These are phyloP conservation scores for Perkinsus marinus DNA, from an alignment of 169 alveolate genomes.

Conservation along the genomic window DNA sequence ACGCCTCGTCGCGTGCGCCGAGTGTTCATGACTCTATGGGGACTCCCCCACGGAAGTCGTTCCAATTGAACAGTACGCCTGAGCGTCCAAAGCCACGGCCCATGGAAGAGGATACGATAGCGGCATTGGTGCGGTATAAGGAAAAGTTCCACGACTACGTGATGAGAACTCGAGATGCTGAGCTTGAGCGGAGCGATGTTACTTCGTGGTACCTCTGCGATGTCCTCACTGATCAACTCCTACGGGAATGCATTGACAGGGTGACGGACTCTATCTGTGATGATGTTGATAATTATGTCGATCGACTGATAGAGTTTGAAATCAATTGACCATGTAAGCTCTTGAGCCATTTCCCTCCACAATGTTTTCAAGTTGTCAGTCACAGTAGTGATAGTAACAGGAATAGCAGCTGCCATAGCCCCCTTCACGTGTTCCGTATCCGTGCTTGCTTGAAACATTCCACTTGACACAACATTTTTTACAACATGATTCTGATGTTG, in stretches of 20 bases:
- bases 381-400: too few relatives aligned
- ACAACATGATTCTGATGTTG: too few relatives aligned
- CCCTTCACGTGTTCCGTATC: too few relatives aligned
- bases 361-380: too few relatives aligned
- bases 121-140: background rate
- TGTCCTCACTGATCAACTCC: background rate
- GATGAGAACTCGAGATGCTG: background rate
- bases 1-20: background rate
- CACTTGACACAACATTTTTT: too few relatives aligned
- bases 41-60: background rate
- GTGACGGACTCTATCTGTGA: background rate
- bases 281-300: background rate
- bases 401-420: too few relatives aligned
- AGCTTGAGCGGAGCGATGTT: background rate
- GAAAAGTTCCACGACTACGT: background rate
- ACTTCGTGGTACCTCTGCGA: background rate
- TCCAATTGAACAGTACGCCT: background rate
- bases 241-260: background rate
- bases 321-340: background rate
- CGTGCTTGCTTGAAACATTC: too few relatives aligned
- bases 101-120: background rate
- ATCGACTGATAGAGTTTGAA: background rate
- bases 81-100: background rate
- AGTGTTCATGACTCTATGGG: background rate
- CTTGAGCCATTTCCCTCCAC: too few relatives aligned